Evolutionary conservation across 2,329 filamentous ascomycete genomes (phyloP).

Genomic region (Stachybotrys chlorohalonatus): DNA sequence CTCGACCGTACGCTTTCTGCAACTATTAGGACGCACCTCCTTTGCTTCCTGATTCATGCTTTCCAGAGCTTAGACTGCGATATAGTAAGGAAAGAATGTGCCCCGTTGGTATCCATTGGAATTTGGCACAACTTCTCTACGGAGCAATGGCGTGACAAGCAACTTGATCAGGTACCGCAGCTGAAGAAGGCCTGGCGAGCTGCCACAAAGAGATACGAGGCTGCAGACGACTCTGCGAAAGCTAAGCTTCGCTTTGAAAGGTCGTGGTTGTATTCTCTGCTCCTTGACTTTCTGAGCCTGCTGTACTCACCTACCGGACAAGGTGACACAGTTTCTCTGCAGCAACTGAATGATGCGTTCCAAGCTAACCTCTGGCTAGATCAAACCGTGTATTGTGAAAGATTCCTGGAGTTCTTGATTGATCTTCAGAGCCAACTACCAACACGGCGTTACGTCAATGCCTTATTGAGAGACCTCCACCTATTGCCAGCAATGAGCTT

Average conservation of each 20-base stretch:
- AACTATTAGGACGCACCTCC: constrained; percentile 67
- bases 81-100: constrained; percentile 91
- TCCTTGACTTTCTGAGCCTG: constrained; percentile 71
- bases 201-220: constrained; percentile 75
- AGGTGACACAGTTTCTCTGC: constrained; percentile 22
- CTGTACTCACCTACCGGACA: constrained; percentile 50
- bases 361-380: constrained; percentile 27
- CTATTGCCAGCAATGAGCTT: constrained; percentile 67
- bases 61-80: constrained; percentile 90
- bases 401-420: constrained; percentile 83
- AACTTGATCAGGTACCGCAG: constrained; percentile 63
- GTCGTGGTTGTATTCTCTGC: constrained; percentile 81
- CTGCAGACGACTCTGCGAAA: constrained; percentile 71
- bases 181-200: constrained; percentile 88
- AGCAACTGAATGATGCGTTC: background rate
- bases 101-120: constrained; percentile 85
- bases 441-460: constrained; percentile 88
- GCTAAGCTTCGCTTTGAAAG: constrained; percentile 81
- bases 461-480: constrained; percentile 77
- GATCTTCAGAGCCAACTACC: constrained; percentile 91
- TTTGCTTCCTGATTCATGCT: constrained; percentile 81
- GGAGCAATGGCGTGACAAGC: constrained; percentile 62
- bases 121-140: constrained; percentile 91
- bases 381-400: constrained; percentile 74
- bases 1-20: constrained; percentile 60